Evolutionary conservation across 495 filamentous ascomycete species (phyloP).

Genomic region (Hypomontagnella submonticulosa): DNA sequence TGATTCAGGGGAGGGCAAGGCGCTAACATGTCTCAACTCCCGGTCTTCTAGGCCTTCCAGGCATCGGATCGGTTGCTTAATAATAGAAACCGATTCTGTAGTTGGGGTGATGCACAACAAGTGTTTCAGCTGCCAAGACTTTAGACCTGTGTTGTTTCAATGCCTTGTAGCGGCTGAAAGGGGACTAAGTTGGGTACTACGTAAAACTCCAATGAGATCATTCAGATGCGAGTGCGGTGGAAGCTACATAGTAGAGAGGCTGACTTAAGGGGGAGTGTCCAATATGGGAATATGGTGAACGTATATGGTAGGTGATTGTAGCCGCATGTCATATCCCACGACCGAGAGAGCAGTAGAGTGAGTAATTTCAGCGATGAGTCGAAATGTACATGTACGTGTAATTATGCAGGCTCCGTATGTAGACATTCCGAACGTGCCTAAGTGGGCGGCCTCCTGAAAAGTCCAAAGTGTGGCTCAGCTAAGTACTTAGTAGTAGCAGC

Average conservation of each 20-base stretch:
- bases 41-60: background rate
- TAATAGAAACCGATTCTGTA: background rate
- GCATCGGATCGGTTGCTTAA: background rate
- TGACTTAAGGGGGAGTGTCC: no score
- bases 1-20: background rate
- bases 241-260: background rate
- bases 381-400: no score
- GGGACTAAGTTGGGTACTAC: background rate
- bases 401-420: no score
- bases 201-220: background rate
- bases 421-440: no score
- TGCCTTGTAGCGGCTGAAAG: slow-evolving; percentile 24
- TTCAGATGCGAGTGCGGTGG: background rate
- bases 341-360: no score
- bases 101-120: background rate
- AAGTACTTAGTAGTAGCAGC: no score
- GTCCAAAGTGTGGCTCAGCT: no score
- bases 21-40: background rate
- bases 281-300: no score
- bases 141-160: slow-evolving; percentile 39
- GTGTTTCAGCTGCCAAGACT: slow-evolving; percentile 46
- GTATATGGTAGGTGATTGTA: no score
- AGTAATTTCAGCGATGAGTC: no score
- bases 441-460: no score
- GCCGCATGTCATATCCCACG: no score